Evolutionary conservation across 805 yeast genomes (phyloP).

Genomic region (Wickerhamiella sergipiensis): DNA sequence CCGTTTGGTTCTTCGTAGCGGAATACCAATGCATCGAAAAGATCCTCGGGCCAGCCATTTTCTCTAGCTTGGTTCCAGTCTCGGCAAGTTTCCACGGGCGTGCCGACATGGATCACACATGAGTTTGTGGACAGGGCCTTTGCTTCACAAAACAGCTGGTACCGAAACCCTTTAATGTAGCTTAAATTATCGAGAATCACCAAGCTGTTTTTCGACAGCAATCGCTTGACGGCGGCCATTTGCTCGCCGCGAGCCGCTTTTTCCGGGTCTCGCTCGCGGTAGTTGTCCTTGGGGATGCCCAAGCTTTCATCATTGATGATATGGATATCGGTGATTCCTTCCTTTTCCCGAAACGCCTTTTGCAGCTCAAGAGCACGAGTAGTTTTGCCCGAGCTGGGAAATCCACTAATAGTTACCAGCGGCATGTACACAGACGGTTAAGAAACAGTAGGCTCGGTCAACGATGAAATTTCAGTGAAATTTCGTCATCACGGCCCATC

Average conservation of each 20-base stretch:
- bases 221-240: slow-evolving; percentile 79
- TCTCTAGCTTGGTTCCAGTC: slow-evolving; percentile 41
- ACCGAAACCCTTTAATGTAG: slow-evolving; percentile 89
- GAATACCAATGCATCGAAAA: slow-evolving; percentile 58
- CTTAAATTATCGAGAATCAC: slow-evolving; percentile 78
- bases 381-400: slow-evolving; percentile 76
- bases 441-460: too few species aligned
- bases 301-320: slow-evolving; percentile 67
- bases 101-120: slow-evolving; percentile 67
- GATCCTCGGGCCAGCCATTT: slow-evolving; percentile 48
- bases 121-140: slow-evolving; percentile 71
- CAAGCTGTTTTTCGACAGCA: slow-evolving; percentile 48
- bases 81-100: slow-evolving; percentile 46
- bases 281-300: slow-evolving; percentile 55
- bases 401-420: slow-evolving; percentile 66
- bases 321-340: slow-evolving; percentile 43
- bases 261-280: slow-evolving; percentile 61
- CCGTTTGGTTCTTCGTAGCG: slow-evolving; percentile 90
- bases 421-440: too few species aligned
- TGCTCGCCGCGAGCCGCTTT: slow-evolving; percentile 73
- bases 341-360: slow-evolving; percentile 33
- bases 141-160: slow-evolving; percentile 88
- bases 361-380: slow-evolving; percentile 50
- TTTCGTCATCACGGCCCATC: not conserved
- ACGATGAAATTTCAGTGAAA: not conserved